Conservation (phyloP, 1,284 basidiomycete species). For the Gymnopus androsaceus region DNA sequence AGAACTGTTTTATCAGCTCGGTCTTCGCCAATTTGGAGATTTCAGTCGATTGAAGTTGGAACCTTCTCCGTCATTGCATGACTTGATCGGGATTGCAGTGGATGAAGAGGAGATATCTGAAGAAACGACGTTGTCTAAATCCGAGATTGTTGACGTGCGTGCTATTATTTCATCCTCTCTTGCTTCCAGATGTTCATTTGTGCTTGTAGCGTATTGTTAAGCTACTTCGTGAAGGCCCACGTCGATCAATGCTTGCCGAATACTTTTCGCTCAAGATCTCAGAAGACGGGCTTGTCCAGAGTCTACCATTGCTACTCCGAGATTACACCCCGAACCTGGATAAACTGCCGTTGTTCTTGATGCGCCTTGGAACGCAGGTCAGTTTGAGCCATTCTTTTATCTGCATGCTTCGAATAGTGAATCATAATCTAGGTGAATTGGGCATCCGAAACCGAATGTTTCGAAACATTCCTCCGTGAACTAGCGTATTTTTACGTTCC, state of each 20-base stretch:
- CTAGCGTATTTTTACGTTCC: slow-evolving; percentile 90
- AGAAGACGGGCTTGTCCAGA: slow-evolving; percentile 64
- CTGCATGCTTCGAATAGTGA: background rate
- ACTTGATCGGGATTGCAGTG: slow-evolving; percentile 79
- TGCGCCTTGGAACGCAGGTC: slow-evolving; percentile 85
- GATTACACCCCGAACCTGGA: slow-evolving; percentile 88
- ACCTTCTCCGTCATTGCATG: slow-evolving; percentile 75
- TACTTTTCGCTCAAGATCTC: slow-evolving; percentile 86
- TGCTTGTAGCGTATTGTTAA: slow-evolving; percentile 59
- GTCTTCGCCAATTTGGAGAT: slow-evolving; percentile 89
- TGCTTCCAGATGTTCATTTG: background rate
- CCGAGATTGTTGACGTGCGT: slow-evolving; percentile 72
- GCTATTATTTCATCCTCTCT: background rate
- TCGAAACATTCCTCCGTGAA: slow-evolving; percentile 84
- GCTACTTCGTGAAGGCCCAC: slow-evolving; percentile 54
- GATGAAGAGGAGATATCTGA: slow-evolving; percentile 66
- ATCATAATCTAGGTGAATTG: slow-evolving; percentile 94
- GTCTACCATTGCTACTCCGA: slow-evolving; percentile 79
- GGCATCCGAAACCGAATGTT: slow-evolving; percentile 84
- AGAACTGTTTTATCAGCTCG: slow-evolving; percentile 95
- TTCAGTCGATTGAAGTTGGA: slow-evolving; percentile 77
- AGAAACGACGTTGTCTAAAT: slow-evolving; percentile 50
- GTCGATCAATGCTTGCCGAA: slow-evolving; percentile 87
- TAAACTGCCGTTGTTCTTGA: slow-evolving; percentile 81
- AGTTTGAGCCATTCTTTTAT: slow-evolving; percentile 15